Conservation (phyloP, 768 basidiomycete species). For the Pleurotus pulmonarius region DNA sequence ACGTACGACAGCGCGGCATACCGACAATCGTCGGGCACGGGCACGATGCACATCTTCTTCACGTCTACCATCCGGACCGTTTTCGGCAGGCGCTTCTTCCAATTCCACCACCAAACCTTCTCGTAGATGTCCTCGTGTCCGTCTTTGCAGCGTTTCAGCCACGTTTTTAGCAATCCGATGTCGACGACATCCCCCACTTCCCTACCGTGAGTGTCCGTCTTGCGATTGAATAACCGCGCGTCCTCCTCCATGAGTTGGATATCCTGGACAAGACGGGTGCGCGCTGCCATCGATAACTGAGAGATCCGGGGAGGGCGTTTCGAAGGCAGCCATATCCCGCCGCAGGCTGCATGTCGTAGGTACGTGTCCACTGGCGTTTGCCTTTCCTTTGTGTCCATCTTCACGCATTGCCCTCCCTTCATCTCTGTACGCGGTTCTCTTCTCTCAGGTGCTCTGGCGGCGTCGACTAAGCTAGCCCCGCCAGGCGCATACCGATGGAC, state of each 20-base stretch:
- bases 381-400: too few relatives aligned
- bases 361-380: too few relatives aligned
- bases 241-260: background rate
- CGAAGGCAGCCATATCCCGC: too few relatives aligned
- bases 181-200: background rate
- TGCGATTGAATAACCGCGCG: background rate
- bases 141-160: background rate
- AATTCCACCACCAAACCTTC: background rate
- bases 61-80: constrained; percentile 4
- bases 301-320: background rate
- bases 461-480: too few relatives aligned
- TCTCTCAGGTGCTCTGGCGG: too few relatives aligned
- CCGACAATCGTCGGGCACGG: background rate
- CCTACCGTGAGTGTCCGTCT: background rate
- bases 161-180: background rate
- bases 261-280: background rate
- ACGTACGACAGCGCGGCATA: constrained; percentile 2
- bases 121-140: background rate
- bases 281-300: background rate
- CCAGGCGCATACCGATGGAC: too few relatives aligned
- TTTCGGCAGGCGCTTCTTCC: background rate
- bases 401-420: too few relatives aligned
- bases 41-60: background rate
- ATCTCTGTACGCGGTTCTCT: too few relatives aligned
- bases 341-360: too few relatives aligned